Evolutionary conservation across 805 yeast genomes (phyloP), one percentile per base, ranked within the genome.

Genomic region (Metschnikowia amazonensis): DNA sequence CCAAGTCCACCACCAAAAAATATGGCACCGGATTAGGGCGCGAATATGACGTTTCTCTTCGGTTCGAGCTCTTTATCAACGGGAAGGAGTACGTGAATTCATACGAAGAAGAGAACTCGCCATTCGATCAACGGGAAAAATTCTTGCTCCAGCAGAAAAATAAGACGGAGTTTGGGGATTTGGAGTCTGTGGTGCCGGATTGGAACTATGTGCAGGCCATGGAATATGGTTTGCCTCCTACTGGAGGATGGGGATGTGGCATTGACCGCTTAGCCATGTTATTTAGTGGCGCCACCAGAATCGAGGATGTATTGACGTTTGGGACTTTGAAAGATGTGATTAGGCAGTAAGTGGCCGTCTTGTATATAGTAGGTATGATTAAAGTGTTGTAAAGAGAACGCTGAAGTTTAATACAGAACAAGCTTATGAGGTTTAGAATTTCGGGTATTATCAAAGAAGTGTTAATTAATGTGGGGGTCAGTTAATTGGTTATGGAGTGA

Each of bases 211-310:
- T 89, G 1, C 74, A 77, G 35, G 78, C 83, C 13, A 82, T 94
- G 90, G 92, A 88, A 60, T 87, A 84, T 76, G 98, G 96, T 1
- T 76, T 94, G 68, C 97, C 98, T 3, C 99, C 99, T 1, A 92
- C 97, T 3, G 98, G 96, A 2, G 99, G 99, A 0, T 87, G 97
- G 87, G 99, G 99, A 0, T 69, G 95, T 48, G 99, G 99, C 0
- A 75, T 94, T 17, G 99, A 94, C 60, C 66, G 99, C 44, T 64
- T 94, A 30, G 81, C 83, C 43, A 89, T 92, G 97, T 63, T 88
- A 16, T 66, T 92, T 27, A 75, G 85, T 3, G 82, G 79, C 0
- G 65, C 76, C 33, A 68, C 68, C 17, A 70, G 96, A 24, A 89
- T 94, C 14, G 92, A 84, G 43, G 78, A 79, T 10, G 95, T 89